Evolutionary conservation across 2,329 filamentous ascomycete genomes (phyloP).

Genomic region (Graphium sp.): DNA sequence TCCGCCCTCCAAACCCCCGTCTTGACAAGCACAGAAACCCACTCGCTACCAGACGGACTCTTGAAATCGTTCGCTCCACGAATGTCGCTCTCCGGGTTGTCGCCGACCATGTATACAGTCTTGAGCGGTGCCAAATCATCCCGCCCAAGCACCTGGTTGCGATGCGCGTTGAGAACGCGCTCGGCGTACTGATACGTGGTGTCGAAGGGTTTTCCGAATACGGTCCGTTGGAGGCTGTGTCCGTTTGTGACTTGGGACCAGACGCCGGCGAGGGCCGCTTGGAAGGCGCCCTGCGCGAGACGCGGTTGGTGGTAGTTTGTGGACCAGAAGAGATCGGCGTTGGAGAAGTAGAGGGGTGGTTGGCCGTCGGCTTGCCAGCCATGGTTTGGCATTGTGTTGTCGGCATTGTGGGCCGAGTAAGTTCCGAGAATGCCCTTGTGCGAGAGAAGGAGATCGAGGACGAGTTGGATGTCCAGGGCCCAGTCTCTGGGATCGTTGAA

Average conservation of each 20-base stretch:
- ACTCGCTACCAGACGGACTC: slow-evolving; percentile 51
- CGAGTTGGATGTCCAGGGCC: slow-evolving; percentile 76
- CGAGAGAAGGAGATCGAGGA: slow-evolving; percentile 70
- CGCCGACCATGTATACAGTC: slow-evolving; percentile 86
- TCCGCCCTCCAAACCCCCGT: slow-evolving; percentile 55
- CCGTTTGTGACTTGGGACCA: slow-evolving; percentile 59
- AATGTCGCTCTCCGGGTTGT: slow-evolving; percentile 83
- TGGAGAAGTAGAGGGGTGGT: slow-evolving; percentile 72
- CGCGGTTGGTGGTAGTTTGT: slow-evolving; percentile 71
- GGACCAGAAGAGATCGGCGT: slow-evolving; percentile 82
- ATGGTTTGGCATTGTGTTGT: slow-evolving; percentile 43
- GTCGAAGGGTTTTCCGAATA: slow-evolving; percentile 70
- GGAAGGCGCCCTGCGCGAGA: slow-evolving; percentile 83
- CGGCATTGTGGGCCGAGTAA: slow-evolving; percentile 54
- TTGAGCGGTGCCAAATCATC: slow-evolving; percentile 28
- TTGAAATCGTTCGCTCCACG: slow-evolving; percentile 64
- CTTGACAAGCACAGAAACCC: slow-evolving; percentile 61
- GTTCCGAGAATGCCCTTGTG: slow-evolving; percentile 67
- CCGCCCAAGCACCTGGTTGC: slow-evolving; percentile 25
- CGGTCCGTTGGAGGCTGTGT: slow-evolving; percentile 39
- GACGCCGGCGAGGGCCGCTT: slow-evolving; percentile 62
- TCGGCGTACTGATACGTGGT: slow-evolving; percentile 77
- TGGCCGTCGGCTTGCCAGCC: slow-evolving; percentile 77
- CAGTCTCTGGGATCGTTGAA: slow-evolving; percentile 96
- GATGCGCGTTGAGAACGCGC: slow-evolving; percentile 46